Evolutionary conservation across 164 flowering plant species (phyloP), one percentile per base, ranked within the genome.

Genomic region (Umbilicus rupestris): DNA sequence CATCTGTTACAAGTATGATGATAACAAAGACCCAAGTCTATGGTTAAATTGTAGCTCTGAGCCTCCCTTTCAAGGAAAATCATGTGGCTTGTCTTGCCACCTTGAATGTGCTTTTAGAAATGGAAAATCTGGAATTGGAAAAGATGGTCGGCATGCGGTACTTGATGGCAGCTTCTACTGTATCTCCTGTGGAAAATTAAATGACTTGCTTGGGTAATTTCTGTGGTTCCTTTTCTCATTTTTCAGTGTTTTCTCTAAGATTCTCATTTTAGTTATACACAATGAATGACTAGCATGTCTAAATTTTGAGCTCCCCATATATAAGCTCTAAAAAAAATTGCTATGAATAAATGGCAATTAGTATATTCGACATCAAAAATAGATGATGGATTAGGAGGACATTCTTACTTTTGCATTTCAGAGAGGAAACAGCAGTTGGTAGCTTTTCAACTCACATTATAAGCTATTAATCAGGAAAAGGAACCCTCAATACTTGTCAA

Each of bases 11-110:
- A 67, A 76, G 62, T 95, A 81, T 73, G 99, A 95, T 73, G 99
- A 95, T 68, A 95, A 92, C 75, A 95, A 95, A 79, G 99, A 95
- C 77, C 99, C 99, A 8, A 95, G 99, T 73, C 77, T 95, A 49
- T 95, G 99, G 99, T 75, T 95, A 69, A 78, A 77, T 71, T 95
- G 99, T 73, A 79, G 77, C 69, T 85, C 92, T 3, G 97, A 92
- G 66, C 83, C 85, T 71, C 90, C 92, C 2, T 78, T 75, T 80
- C 77, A 73, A 46, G 88, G 84, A 39, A 64, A 72, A 67, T 79
- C 97, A 14, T 95, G 99, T 78, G 87, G 96, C 14, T 73, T 92
- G 82, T 92, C 99, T 28, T 89, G 89, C 67, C 99, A 95, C 78
- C 88, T 95, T 35, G 93, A 92, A 67, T 95, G 99, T 81, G 96